phyloP scores from a whole-genome alignment of 768 basidiomycete species.

The Psilocybe sp. region DNA sequence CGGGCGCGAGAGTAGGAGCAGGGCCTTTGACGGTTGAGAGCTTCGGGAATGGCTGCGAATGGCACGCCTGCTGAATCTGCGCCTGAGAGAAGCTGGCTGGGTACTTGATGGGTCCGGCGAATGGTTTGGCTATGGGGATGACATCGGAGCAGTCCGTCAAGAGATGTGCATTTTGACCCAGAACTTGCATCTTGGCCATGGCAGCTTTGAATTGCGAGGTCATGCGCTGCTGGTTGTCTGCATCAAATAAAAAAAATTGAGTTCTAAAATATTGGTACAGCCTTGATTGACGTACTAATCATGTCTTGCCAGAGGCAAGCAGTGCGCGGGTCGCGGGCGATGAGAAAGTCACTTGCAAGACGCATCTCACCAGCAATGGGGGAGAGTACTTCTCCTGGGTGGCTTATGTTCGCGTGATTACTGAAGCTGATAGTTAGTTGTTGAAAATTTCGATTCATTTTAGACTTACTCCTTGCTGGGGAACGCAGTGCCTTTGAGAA shows the following conservation, averaged over 20 bases:
- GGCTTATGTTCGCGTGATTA: conserved; percentile 4
- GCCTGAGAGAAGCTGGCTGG: conserved; percentile 14
- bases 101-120: conserved; percentile 14
- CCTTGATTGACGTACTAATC: conserved; percentile 9
- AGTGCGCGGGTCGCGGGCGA: conserved; percentile 18
- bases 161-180: conserved; percentile 25
- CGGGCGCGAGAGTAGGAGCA: conserved; percentile 1
- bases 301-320: conserved; percentile 18
- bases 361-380: conserved; percentile 36
- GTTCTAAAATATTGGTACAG: background rate
- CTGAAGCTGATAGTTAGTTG: background rate
- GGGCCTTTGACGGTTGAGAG: background rate
- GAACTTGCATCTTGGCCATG: conserved; percentile 30
- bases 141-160: conserved; percentile 38
- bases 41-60: background rate
- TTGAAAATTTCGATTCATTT: too few relatives aligned
- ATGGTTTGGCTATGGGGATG: conserved; percentile 9
- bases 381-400: conserved; percentile 30
- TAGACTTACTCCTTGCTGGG: conserved; percentile 8
- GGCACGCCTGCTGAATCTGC: conserved; percentile 10
- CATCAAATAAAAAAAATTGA: background rate
- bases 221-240: conserved; percentile 23
- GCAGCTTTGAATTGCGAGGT: conserved; percentile 22
- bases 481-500: conserved; percentile 20
- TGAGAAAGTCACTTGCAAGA: conserved; percentile 33